Evolutionary conservation across 1,139 yeast genomes (phyloP).

Genomic region (Diutina siamensis): DNA sequence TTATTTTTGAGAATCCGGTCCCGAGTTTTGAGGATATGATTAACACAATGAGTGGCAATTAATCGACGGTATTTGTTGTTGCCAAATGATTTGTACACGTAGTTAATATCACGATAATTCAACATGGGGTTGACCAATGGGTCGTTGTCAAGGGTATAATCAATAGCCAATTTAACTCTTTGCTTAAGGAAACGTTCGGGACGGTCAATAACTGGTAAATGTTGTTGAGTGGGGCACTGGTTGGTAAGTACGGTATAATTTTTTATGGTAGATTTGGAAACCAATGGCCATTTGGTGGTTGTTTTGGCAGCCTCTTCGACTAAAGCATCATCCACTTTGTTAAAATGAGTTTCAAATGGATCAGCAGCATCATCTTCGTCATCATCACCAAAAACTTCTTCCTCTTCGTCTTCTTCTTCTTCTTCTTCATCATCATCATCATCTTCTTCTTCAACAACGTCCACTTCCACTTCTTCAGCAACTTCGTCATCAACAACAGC

Average conservation of each 20-base stretch:
- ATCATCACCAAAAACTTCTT: constrained; percentile 18
- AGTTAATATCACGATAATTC: constrained; percentile 61
- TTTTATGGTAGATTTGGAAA: background rate
- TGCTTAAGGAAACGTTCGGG: constrained; percentile 1
- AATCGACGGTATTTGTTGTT: constrained; percentile 48
- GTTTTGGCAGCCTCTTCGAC: constrained; percentile 23
- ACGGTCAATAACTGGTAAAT: constrained; percentile 13
- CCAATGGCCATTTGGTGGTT: constrained; percentile 7
- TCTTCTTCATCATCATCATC: constrained; percentile 17
- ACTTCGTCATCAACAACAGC: constrained; percentile 8
- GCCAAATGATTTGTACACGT: constrained; percentile 35
- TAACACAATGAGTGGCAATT: constrained; percentile 61
- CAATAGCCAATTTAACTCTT: background rate
- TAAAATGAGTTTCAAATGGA: constrained; percentile 73
- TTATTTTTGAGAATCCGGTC: constrained; percentile 65
- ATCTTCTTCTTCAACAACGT: constrained; percentile 21
- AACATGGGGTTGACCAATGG: constrained; percentile 46
- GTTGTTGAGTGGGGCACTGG: constrained; percentile 22
- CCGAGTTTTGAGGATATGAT: constrained; percentile 79
- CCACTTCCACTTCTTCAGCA: constrained; percentile 17
- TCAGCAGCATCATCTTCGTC: constrained; percentile 20
- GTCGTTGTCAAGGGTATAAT: constrained; percentile 15
- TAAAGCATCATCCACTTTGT: constrained; percentile 33
- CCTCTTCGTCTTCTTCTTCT: constrained; percentile 12
- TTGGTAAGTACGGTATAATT: constrained; percentile 18